phyloP scores from a whole-genome alignment of 768 basidiomycete species.

The Kwoniella botswanensis region DNA sequence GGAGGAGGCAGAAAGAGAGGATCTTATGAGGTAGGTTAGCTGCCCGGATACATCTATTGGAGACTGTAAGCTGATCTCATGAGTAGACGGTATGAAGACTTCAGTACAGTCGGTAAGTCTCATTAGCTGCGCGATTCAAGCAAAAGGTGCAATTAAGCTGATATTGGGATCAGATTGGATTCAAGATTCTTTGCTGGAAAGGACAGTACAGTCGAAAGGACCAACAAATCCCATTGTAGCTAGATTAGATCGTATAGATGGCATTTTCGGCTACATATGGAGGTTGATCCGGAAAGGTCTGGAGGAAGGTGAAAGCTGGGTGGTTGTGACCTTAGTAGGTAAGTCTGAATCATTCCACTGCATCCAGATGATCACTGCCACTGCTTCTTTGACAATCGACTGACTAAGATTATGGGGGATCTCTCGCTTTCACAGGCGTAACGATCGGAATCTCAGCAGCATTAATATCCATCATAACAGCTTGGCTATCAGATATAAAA shows the following conservation, averaged over 20 bases:
- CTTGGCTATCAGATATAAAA: conserved; percentile 97
- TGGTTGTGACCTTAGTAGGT: conserved; percentile 89
- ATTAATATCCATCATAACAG: conserved; percentile 89
- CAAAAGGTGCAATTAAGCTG: conserved; percentile 1
- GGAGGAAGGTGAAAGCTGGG: conserved; percentile 84
- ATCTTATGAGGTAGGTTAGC: conserved; percentile 33
- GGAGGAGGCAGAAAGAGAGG: conserved; percentile 28
- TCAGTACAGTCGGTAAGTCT: conserved; percentile 83
- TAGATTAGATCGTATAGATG: conserved; percentile 45
- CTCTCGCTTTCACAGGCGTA: conserved; percentile 65
- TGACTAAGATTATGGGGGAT: not conserved
- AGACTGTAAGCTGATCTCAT: not conserved
- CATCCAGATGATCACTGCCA: not conserved
- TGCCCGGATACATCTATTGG: not conserved
- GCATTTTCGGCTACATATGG: conserved; percentile 62
- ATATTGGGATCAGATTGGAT: conserved; percentile 77
- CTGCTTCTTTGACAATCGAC: not conserved
- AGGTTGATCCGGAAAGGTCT: conserved; percentile 67
- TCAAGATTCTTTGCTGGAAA: conserved; percentile 88
- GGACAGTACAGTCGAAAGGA: conserved; percentile 67
- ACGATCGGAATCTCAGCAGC: conserved; percentile 94
- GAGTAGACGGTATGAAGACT: conserved; percentile 86
- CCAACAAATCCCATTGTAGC: conserved; percentile 58
- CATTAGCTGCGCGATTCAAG: conserved; percentile 5
- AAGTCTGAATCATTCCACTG: conserved; percentile 54